These are phyloP conservation scores for Mycena kentingensis DNA, from an alignment of 768 basidiomycete genomes.

Conservation along the genomic window DNA sequence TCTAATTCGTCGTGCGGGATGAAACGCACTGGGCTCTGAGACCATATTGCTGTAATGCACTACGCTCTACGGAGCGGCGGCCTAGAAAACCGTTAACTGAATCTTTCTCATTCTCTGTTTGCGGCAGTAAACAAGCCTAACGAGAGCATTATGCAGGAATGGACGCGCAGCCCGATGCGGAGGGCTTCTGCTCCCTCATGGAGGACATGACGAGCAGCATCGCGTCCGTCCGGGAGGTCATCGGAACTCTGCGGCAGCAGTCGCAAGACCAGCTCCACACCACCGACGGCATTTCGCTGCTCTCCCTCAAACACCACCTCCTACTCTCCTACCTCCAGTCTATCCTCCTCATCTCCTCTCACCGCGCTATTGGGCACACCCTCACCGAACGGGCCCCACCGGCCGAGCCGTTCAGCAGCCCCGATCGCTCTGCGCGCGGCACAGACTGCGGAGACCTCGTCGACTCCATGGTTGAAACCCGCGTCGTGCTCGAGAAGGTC, in stretches of 20 bases:
- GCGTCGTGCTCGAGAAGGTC: conserved; percentile 87
- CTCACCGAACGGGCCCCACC: conserved; percentile 54
- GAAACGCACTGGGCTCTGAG: conserved; percentile 69
- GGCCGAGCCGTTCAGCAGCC: conserved; percentile 50
- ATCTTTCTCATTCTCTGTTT: conserved; percentile 20
- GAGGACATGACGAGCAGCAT: conserved; percentile 68
- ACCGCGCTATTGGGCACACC: conserved; percentile 67
- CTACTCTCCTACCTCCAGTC: conserved; percentile 87
- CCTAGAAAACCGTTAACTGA: conserved; percentile 59
- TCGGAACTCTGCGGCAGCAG: conserved; percentile 60
- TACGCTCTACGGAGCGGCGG: conserved; percentile 51
- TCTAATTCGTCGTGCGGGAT: conserved; percentile 30
- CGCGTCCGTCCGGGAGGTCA: conserved; percentile 55
- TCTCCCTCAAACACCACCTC: conserved; percentile 84
- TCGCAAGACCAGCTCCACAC: conserved; percentile 54
- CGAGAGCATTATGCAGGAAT: conserved; percentile 16
- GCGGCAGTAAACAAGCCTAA: too few relatives aligned
- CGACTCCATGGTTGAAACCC: conserved; percentile 75
- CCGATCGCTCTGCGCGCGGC: conserved; percentile 57
- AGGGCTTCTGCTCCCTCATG: conserved; percentile 34
- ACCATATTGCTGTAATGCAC: conserved; percentile 42
- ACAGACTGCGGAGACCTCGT: conserved; percentile 71
- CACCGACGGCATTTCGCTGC: conserved; percentile 84
- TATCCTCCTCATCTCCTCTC: conserved; percentile 71
- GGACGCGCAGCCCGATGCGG: conserved; percentile 18